These are phyloP conservation scores for Cyberlindnera petersonii DNA, from an alignment of 805 yeast species.

Conservation along the genomic window DNA sequence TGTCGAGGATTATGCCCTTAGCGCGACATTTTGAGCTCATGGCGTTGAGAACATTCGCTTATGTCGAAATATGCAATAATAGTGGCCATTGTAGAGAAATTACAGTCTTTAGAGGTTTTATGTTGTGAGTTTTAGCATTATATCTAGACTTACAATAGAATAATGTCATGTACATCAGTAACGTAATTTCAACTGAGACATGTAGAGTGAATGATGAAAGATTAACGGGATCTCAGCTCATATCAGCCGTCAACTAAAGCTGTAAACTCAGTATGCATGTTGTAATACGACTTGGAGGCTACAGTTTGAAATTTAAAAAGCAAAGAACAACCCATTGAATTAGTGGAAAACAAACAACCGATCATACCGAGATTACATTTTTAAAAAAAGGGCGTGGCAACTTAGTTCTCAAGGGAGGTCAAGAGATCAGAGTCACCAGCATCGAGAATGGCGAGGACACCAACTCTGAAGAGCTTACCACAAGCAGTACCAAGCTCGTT, in stretches of 20 bases:
- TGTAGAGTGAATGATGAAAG: too few relatives aligned
- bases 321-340: conserved; percentile 5
- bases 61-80: conserved; percentile 1
- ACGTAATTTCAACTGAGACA: too few relatives aligned
- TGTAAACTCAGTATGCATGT: too few relatives aligned
- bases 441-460: conserved; percentile 91
- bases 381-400: conserved; percentile 3
- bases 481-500: conserved; percentile 99
- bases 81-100: neutral
- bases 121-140: too few relatives aligned
- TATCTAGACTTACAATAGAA: too few relatives aligned
- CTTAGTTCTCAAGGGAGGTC: conserved; percentile 40
- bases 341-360: conserved; percentile 1
- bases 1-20: conserved; percentile 14
- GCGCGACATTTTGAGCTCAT: conserved; percentile 3
- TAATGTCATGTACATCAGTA: too few relatives aligned
- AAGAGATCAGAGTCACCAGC: conserved; percentile 99
- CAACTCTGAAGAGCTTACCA: conserved; percentile 99
- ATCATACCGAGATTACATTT: conserved; percentile 4
- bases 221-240: too few relatives aligned
- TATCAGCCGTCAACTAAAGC: too few relatives aligned
- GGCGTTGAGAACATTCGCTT: conserved; percentile 1
- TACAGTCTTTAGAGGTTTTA: neutral
- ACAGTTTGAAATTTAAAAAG: too few relatives aligned
- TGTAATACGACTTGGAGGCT: too few relatives aligned